A percentile compares a stretch with the other conserved stretches of the same genome.
Evolutionary conservation across 768 basidiomycete genomes (phyloP).

Genomic region (Tephrocybe rancida): DNA sequence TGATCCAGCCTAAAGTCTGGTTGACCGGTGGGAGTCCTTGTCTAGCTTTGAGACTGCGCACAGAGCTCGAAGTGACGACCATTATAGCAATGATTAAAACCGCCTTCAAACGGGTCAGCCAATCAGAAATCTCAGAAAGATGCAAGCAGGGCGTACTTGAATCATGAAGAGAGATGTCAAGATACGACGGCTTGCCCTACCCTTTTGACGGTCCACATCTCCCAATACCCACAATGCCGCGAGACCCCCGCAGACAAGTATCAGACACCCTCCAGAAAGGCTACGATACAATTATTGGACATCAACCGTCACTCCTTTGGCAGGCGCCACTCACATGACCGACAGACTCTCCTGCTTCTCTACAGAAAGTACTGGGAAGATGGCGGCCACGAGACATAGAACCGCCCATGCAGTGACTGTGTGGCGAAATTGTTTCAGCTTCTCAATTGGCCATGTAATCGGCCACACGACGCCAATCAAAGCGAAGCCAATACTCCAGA

Average conservation of each 20-base stretch:
- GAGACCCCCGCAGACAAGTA: slow-evolving; percentile 38
- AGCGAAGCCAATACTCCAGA: slow-evolving; percentile 73
- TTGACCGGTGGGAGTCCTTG: slow-evolving; percentile 62
- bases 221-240: slow-evolving; percentile 13
- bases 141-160: slow-evolving; percentile 20
- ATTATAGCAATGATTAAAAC: slow-evolving; percentile 48
- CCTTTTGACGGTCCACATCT: slow-evolving; percentile 8
- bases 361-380: slow-evolving; percentile 75
- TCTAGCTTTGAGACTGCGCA: slow-evolving; percentile 62
- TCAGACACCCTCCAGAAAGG: slow-evolving; percentile 46
- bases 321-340: slow-evolving; percentile 52
- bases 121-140: neutral
- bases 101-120: slow-evolving; percentile 31
- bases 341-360: slow-evolving; percentile 67
- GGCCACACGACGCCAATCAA: slow-evolving; percentile 72
- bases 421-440: slow-evolving; percentile 23
- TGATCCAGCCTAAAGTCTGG: slow-evolving; percentile 65
- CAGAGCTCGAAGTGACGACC: slow-evolving; percentile 59
- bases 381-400: slow-evolving; percentile 53
- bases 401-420: slow-evolving; percentile 44
- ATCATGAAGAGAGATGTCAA: slow-evolving; percentile 9
- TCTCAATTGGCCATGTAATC: slow-evolving; percentile 44
- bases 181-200: slow-evolving; percentile 5
- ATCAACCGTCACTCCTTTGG: neutral
- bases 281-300: slow-evolving; percentile 30